Evolutionary conservation across 495 filamentous ascomycete genomes (phyloP), one percentile per base, ranked within the genome.

Genomic region (Mycothermus thermophilus): DNA sequence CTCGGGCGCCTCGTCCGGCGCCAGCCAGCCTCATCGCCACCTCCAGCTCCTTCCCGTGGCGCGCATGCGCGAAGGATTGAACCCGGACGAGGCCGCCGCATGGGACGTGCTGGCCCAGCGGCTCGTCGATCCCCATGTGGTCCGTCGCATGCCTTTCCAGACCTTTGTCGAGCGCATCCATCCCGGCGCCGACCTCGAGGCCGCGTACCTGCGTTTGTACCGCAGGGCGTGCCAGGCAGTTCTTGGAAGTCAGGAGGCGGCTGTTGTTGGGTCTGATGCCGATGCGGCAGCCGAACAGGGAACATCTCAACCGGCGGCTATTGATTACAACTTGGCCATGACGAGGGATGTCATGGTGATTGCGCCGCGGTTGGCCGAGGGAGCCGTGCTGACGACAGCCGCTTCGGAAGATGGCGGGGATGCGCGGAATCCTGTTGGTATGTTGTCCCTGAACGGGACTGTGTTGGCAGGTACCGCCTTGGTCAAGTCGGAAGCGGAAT

Each of bases 281-380:
- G 27, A 4, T 12, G 27, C 8, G 35, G 28, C 33, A 22, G 16
- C 28, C 30, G 9, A 34, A 22, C 4, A 53, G 60, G 12, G 71
- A 67, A 10, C 60, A 69, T n/a, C n/a, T n/a, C n/a, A n/a, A n/a
- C n/a, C n/a, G 29, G 64, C 75, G 0, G 49, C 55, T 7, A 77
- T 88, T 22, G 80, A 77, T 50, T 88, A 92, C 50, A 92, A 92
- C 40, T 54, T 88, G 5, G 80, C 75, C 2, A 74, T 92, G 66
- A 88, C 81, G 3, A 63, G 69, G 11, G 57, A 57, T 0, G 62
- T 60, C 0, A 82, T 92, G 74, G 72, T 75, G 25, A 58, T 92
- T 4, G 72, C 69, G 38, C 83, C 83, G 6, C 59, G 83, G 27
- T 50, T 55, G 4, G 55, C 52, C 1, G 68, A 70, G 47, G 69